Percentiles rank a stretch among this genome's conserved stretches.
These are phyloP conservation scores for Astraeus odoratus DNA, from an alignment of 768 basidiomycete genomes.

Conservation along the genomic window DNA sequence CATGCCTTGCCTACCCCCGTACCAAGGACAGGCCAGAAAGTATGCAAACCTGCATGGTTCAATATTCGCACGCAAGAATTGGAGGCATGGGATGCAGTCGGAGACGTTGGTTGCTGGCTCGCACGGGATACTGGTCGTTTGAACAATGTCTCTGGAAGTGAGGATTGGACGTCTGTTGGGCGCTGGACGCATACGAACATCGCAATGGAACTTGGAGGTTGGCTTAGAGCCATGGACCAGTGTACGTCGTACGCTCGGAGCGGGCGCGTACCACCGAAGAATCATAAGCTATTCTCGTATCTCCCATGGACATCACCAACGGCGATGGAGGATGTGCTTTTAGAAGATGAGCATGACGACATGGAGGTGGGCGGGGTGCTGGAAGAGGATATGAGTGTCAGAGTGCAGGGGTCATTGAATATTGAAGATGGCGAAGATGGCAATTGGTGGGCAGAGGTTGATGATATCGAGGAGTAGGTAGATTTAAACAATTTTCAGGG, in stretches of 20 bases:
- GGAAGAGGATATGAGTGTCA: conserved; percentile 27
- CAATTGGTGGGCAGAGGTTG: conserved; percentile 49
- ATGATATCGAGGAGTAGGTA: conserved; percentile 48
- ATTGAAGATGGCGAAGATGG: conserved; percentile 24
- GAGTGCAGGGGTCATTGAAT: conserved; percentile 10
- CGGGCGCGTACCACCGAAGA: conserved; percentile 14
- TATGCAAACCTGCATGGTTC: conserved; percentile 86
- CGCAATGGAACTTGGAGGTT: conserved; percentile 50
- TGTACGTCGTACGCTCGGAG: neutral
- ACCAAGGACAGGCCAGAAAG: conserved; percentile 66
- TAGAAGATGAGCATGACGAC: conserved; percentile 25
- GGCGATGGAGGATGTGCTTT: conserved; percentile 15
- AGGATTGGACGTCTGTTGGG: conserved; percentile 17
- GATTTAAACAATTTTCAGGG: conserved; percentile 5
- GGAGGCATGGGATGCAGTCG: conserved; percentile 53
- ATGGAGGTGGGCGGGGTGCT: conserved; percentile 21
- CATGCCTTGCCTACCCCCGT: conserved; percentile 87
- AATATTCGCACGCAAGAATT: conserved; percentile 49
- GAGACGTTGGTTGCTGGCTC: conserved; percentile 53
- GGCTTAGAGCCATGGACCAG: conserved; percentile 45
- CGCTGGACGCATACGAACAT: conserved; percentile 50
- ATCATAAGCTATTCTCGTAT: conserved; percentile 47
- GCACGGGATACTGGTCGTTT: conserved; percentile 17
- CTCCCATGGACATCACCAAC: conserved; percentile 36
- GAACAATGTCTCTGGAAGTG: conserved; percentile 3